phyloP scores from a whole-genome alignment of 371 early-diverging fungal species.

The Mucor indicus region DNA sequence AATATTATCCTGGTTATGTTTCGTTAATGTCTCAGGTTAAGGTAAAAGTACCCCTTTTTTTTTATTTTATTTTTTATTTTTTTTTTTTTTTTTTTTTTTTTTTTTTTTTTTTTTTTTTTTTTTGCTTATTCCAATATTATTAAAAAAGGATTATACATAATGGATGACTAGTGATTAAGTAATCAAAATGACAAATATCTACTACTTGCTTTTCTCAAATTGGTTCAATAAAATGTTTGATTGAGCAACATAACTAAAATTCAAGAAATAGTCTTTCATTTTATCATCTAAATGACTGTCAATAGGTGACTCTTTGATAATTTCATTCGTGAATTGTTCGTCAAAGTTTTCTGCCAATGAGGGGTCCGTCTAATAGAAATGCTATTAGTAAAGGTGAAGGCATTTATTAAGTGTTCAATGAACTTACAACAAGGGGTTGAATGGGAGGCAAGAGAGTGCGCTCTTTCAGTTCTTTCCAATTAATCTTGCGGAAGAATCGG shows the following conservation, averaged over 20 bases:
- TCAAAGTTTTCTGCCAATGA: constrained; percentile 48
- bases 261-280: constrained; percentile 39
- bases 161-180: too few species aligned
- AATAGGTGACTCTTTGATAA: constrained; percentile 40
- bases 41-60: too few species aligned
- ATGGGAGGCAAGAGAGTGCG: constrained; percentile 75
- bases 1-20: too few species aligned
- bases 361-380: constrained; percentile 35
- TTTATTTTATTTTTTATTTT: too few species aligned
- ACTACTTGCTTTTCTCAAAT: constrained; percentile 10
- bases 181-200: too few species aligned
- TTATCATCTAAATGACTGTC: constrained; percentile 25
- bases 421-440: constrained; percentile 64
- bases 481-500: constrained; percentile 83
- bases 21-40: too few species aligned
- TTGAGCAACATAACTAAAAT: constrained; percentile 45
- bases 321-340: constrained; percentile 40
- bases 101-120: too few species aligned
- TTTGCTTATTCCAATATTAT: too few species aligned
- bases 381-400: not conserved
- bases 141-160: too few species aligned
- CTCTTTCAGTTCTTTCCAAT: constrained; percentile 70
- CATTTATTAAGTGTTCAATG: not conserved
- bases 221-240: constrained; percentile 13
- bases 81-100: too few species aligned